Conservation (phyloP, 202 grass and related monocot genomes). For the Hordeum pubiflorum region DNA sequence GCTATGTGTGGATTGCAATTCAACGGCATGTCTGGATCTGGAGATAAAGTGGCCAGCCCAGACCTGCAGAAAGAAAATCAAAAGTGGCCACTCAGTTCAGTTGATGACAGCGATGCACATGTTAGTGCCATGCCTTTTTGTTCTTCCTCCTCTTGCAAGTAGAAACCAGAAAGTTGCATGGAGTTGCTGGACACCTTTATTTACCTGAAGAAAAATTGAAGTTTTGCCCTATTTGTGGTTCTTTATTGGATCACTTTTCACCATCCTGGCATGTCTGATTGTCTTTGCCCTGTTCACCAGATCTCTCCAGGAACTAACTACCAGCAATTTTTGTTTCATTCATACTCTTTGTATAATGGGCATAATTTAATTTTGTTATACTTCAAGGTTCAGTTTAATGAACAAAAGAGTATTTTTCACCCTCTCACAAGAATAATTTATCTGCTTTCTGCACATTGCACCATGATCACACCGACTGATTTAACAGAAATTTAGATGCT, state of each 20-base stretch:
- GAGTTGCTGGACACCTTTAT: slow-evolving; percentile 5
- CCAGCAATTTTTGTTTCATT: background rate
- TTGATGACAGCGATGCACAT: slow-evolving; percentile 23
- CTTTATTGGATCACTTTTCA: background rate
- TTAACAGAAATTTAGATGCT: background rate
- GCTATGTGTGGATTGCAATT: background rate
- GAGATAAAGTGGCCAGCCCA: slow-evolving; percentile 12
- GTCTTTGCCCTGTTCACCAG: background rate
- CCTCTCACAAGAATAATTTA: background rate
- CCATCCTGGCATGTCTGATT: background rate
- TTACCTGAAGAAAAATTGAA: background rate
- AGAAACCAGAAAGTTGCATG: background rate
- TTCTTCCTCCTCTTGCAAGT: slow-evolving; percentile 8
- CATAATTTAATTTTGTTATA: background rate
- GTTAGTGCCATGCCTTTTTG: slow-evolving; percentile 21
- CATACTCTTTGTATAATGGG: background rate
- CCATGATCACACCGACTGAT: background rate
- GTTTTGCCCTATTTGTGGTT: background rate
- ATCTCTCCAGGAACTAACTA: background rate
- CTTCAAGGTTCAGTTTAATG: background rate
- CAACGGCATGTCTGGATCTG: background rate
- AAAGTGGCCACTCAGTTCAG: slow-evolving; percentile 18
- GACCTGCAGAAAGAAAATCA: background rate
- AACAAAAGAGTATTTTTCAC: background rate
- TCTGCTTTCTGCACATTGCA: background rate